phyloP scores from a whole-genome alignment of 2,329 filamentous ascomycete genomes.

The Cordyceps javanica region DNA sequence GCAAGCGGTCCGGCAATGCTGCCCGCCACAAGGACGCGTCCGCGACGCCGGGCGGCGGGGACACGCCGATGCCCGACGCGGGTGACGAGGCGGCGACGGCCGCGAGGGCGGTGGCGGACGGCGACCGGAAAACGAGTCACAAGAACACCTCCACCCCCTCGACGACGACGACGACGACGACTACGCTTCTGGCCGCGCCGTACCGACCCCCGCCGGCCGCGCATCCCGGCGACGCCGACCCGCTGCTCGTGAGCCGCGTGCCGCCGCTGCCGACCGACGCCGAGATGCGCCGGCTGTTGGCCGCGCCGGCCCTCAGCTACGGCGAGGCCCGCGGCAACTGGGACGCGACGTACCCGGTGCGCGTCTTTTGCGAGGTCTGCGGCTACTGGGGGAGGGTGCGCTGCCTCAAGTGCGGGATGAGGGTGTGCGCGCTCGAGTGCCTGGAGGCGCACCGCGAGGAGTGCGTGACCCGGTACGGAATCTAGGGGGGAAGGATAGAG shows the following conservation, averaged over 20 bases:
- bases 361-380: slow-evolving; percentile 71
- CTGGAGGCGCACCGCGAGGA: slow-evolving; percentile 67
- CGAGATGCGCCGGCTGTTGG: slow-evolving; percentile 59
- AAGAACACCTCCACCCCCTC: no score
- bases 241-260: slow-evolving; percentile 52
- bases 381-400: slow-evolving; percentile 74
- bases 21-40: slow-evolving; percentile 17
- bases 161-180: no score
- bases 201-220: slow-evolving; percentile 26
- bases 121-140: no score
- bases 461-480: slow-evolving; percentile 59
- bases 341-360: slow-evolving; percentile 46
- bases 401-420: slow-evolving; percentile 71
- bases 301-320: slow-evolving; percentile 61
- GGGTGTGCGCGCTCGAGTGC: slow-evolving; percentile 72
- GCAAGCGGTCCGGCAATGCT: slow-evolving; percentile 20
- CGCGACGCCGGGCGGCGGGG: slow-evolving; percentile 18
- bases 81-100: neutral
- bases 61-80: slow-evolving; percentile 23
- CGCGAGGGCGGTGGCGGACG: no score
- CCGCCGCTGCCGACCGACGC: slow-evolving; percentile 52
- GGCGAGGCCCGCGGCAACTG: slow-evolving; percentile 51
- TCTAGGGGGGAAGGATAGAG: slow-evolving; percentile 20
- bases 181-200: slow-evolving; percentile 31
- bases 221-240: slow-evolving; percentile 47